Conservation (phyloP, 805 yeast species). For the Babjeviella inositovora region DNA sequence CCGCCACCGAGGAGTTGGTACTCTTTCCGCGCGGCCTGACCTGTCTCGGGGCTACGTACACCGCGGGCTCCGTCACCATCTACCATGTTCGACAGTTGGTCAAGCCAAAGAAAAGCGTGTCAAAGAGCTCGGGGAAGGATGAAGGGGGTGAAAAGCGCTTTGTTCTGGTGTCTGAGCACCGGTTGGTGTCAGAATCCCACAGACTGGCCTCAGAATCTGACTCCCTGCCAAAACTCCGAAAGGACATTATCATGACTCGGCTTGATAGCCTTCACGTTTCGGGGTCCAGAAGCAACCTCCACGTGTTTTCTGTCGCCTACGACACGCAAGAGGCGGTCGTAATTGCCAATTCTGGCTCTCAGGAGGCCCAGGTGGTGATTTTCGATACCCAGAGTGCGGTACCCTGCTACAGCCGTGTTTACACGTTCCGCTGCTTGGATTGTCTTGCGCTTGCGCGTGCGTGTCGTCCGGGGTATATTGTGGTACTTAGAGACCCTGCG, state of each 20-base stretch:
- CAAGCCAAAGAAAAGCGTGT: slow-evolving; percentile 5
- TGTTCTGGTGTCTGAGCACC: too few relatives aligned
- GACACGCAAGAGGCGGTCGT: slow-evolving; percentile 48
- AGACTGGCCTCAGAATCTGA: too few relatives aligned
- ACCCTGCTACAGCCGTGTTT: not conserved
- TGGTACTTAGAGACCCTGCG: slow-evolving; percentile 17
- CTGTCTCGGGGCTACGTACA: slow-evolving; percentile 38
- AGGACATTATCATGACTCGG: slow-evolving; percentile 58
- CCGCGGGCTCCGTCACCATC: slow-evolving; percentile 25
- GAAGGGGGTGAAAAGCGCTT: too few relatives aligned
- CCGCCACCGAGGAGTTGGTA: slow-evolving; percentile 38
- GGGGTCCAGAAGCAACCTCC: slow-evolving; percentile 12
- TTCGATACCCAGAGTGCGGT: too few relatives aligned
- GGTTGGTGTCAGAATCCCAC: too few relatives aligned
- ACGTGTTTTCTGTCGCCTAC: slow-evolving; percentile 19
- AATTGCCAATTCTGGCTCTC: slow-evolving; percentile 23
- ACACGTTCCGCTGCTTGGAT: not conserved
- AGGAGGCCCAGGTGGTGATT: slow-evolving; percentile 31
- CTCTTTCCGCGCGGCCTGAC: slow-evolving; percentile 28
- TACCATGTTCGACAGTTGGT: slow-evolving; percentile 37
- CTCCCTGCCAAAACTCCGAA: slow-evolving; percentile 30
- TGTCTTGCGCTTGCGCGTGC: too few relatives aligned
- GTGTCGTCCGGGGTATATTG: slow-evolving; percentile 24
- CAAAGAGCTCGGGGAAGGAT: too few relatives aligned
- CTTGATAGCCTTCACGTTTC: slow-evolving; percentile 24